Evolutionary conservation across 2,329 filamentous ascomycete species (phyloP), one percentile per base, ranked within the genome.

Genomic region (Talaromyces sp.): DNA sequence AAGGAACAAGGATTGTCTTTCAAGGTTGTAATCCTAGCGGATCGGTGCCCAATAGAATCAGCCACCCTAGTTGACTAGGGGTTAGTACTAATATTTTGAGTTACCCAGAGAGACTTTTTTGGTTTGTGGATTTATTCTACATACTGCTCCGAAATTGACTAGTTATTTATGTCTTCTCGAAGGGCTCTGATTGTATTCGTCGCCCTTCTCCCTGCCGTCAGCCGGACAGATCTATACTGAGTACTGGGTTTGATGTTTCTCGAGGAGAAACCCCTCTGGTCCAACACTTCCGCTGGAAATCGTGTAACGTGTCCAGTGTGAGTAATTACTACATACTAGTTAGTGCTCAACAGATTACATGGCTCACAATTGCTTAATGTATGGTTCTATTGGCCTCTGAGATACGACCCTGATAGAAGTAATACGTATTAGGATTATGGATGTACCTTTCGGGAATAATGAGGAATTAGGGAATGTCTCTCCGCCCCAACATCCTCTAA

Each of bases 21-120:
- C 56, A 43, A 59, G 36, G 56, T 59, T 22, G 15, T 31, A 59
- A 31, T 59, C 25, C 34, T 59, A 22, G 56, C 15, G 25, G 36
- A 56, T 15, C 11, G 7, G 31, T 38, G 29, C 31, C 31, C 29
- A 38, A 36, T 56, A 36, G 29, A 56, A 22, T 56, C 31, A 36
- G 11, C 17, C 5, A 56, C 4, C n/a, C 10, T 36, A 2, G n/a
- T 15, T 15, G 13, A 6, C 19, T 22, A 36, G 53, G 53, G 36
- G 29, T 56, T 36, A 2, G 51, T 19, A 54, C n/a, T 34, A 34
- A 22, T 19, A 34, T 27, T 40, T 40, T 25, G 34, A 34, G 13
- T 10, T 31, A 31, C 25, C 25, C 25, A 54, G 19, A 29, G 25
- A n/a, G 10, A 5, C 11, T 10, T 15, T 10, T 17, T 8, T 27